Evolutionary conservation across 1,284 basidiomycete species (phyloP).

Genomic region (Apiotrichum gracile): DNA sequence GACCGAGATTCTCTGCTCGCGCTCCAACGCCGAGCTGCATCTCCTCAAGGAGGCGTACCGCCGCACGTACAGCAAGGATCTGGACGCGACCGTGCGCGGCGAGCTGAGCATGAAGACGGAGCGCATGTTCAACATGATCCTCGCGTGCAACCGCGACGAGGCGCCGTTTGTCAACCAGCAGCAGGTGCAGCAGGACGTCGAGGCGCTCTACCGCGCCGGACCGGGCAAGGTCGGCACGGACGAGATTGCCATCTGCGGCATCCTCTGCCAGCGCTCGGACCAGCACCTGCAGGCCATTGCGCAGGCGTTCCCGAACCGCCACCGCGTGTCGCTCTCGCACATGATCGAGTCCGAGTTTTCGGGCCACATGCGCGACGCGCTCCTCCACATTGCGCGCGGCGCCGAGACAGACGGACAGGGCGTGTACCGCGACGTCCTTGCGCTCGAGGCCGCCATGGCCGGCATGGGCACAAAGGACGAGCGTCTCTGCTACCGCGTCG

Average conservation of each 20-base stretch:
- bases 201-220: conserved; percentile 43
- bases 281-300: conserved; percentile 43
- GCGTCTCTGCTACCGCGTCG: conserved; percentile 43
- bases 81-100: conserved; percentile 38
- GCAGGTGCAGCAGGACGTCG: conserved; percentile 44
- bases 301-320: conserved; percentile 37
- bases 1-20: conserved; percentile 43
- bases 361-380: conserved; percentile 45
- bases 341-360: conserved; percentile 47
- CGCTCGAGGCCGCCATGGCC: conserved; percentile 41
- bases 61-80: conserved; percentile 40
- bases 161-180: conserved; percentile 41
- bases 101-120: conserved; percentile 48
- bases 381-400: conserved; percentile 39
- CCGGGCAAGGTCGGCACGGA: conserved; percentile 47
- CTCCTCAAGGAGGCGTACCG: conserved; percentile 45
- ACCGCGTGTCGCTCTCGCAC: conserved; percentile 31
- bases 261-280: conserved; percentile 43
- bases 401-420: conserved; percentile 44
- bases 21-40: conserved; percentile 47
- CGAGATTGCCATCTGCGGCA: conserved; percentile 47
- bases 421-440: conserved; percentile 39
- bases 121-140: conserved; percentile 46
- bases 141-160: conserved; percentile 45
- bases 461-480: conserved; percentile 49